These are phyloP conservation scores for Picea glauca DNA, from an alignment of 75 land plant species.

Conservation along the genomic window DNA sequence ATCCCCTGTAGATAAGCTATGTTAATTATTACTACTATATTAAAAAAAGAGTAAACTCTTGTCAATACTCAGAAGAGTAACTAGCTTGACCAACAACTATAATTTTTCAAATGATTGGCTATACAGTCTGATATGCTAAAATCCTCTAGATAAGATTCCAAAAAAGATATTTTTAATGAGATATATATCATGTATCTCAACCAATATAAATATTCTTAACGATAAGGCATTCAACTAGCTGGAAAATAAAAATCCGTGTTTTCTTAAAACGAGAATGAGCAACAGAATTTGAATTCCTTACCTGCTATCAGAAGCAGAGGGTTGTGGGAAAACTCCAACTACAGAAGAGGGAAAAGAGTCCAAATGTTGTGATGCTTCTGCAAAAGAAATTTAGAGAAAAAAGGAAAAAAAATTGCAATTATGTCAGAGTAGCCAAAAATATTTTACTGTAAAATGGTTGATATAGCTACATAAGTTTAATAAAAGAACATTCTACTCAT, in stretches of 20 bases:
- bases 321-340: slow-evolving; percentile 6
- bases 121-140: background rate
- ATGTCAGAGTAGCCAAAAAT: too few species aligned
- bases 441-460: too few species aligned
- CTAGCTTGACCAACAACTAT: background rate
- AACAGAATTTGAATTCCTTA: background rate
- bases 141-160: background rate
- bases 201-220: background rate
- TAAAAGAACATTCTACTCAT: too few species aligned
- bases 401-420: background rate
- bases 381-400: background rate
- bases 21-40: background rate
- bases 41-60: background rate
- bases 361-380: background rate
- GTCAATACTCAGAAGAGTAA: background rate
- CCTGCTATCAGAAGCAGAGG: background rate
- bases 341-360: slow-evolving; percentile 5
- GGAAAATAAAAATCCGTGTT: background rate
- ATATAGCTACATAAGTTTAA: too few species aligned
- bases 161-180: background rate
- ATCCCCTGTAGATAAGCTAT: background rate
- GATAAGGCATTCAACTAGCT: background rate
- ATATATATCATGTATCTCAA: background rate
- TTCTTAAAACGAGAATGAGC: background rate
- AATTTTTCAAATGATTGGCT: background rate